These are phyloP conservation scores for Leccinum subfulvum DNA, from an alignment of 1,284 basidiomycete species.

Conservation along the genomic window DNA sequence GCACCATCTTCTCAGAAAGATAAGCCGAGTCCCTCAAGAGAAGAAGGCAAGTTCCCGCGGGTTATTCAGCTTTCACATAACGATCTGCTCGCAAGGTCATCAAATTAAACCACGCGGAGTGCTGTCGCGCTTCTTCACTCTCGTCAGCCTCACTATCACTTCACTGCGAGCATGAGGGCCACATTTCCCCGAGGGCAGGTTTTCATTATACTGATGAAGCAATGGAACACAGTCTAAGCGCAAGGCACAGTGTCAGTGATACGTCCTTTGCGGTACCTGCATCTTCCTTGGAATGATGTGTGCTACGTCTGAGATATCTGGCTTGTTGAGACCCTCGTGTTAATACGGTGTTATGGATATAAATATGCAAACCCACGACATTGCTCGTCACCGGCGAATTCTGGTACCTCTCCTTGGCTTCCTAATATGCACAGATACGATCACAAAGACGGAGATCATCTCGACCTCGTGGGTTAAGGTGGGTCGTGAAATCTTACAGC, in stretches of 20 bases:
- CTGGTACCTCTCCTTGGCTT: slow-evolving; percentile 10
- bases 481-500: slow-evolving; percentile 20
- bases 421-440: slow-evolving; percentile 12
- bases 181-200: slow-evolving; percentile 21
- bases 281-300: slow-evolving; percentile 19
- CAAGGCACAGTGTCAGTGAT: slow-evolving; percentile 16
- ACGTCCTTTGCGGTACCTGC: slow-evolving; percentile 11
- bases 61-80: slow-evolving; percentile 4
- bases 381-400: slow-evolving; percentile 9
- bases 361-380: slow-evolving; percentile 7
- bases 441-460: slow-evolving; percentile 28
- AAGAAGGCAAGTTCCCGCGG: slow-evolving; percentile 22
- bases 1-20: slow-evolving; percentile 22
- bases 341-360: slow-evolving; percentile 11
- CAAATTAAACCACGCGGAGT: slow-evolving; percentile 3
- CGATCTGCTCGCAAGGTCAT: not conserved
- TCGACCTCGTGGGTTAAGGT: slow-evolving; percentile 33
- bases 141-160: slow-evolving; percentile 10
- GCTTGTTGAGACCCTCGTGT: slow-evolving; percentile 13
- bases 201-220: slow-evolving; percentile 31
- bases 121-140: slow-evolving; percentile 14
- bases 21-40: slow-evolving; percentile 8
- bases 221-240: slow-evolving; percentile 24
- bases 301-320: slow-evolving; percentile 5
- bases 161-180: slow-evolving; percentile 13